Evolutionary conservation across 2,329 filamentous ascomycete genomes (phyloP), one percentile per base, ranked within the genome.

Genomic region (Ramichloridium luteum): DNA sequence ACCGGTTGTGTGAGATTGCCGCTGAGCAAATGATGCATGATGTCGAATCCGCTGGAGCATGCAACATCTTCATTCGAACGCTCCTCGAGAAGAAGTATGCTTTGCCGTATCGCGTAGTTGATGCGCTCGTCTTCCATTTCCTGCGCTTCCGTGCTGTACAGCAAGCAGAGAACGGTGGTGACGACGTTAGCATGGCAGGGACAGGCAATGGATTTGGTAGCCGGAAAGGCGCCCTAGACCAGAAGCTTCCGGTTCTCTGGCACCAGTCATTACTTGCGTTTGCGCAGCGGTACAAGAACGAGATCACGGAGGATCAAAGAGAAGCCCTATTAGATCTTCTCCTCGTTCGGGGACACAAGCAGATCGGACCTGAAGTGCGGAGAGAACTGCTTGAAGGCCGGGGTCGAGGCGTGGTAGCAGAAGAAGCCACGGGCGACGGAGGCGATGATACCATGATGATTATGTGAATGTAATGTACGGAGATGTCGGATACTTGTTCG

Each of bases 1-100:
- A 94, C 54, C 77, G 84, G 6, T 70, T 96, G 23, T 96, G 88
- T 55, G 90, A 98, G 49, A 90, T 98, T 51, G 81, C 85, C 4
- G 86, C 88, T 1, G 80, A 93, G 51, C 83, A 94, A 57, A 84
- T 85, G 14, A 78, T 78, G 6, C 74, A 77, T 13, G 74, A 85
- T 34, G 80, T 77, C 4, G 88, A 94, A 57, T 81, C 81, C 27
- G 86, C 85, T 12, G 88, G 88, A 28, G 80, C 86, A 3, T 90
- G 86, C 39, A 96, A 94, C 59, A 80, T 93, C 46, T 92, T 98
- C 59, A 93, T 98, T 61, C 83, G 83, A 52, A 77, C 83, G 1
- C 70, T 98, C 22, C 65, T 98, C 3, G 88, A 94, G 59, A 98
- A 98, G 70, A 92, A 92, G 54, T 96, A 98, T 48, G 90, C 90